Percentiles rank a stretch among this genome's conserved stretches.
Evolutionary conservation across 768 basidiomycete species (phyloP).

Genomic region (Cystobasidium onofrii): DNA sequence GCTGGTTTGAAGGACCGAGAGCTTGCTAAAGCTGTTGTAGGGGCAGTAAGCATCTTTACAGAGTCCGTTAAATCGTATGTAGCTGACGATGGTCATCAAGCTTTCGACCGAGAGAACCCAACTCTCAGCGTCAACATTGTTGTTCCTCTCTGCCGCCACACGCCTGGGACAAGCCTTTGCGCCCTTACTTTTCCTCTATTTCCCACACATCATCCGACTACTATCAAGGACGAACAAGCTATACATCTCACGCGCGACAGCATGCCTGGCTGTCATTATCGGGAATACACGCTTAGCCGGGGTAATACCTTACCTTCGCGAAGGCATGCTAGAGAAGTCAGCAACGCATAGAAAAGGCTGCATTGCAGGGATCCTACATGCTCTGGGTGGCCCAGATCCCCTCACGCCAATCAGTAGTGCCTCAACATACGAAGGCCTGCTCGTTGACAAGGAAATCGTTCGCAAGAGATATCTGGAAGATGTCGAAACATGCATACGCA

Average conservation of each 20-base stretch:
- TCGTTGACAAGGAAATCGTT: slow-evolving; percentile 18
- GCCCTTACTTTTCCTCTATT: slow-evolving; percentile 46
- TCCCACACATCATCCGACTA: slow-evolving; percentile 46
- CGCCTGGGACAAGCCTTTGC: slow-evolving; percentile 44
- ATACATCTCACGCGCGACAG: slow-evolving; percentile 46
- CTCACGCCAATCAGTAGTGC: background rate
- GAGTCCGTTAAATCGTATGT: background rate
- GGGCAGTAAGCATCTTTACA: slow-evolving; percentile 33
- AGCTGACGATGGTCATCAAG: background rate
- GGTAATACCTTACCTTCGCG: slow-evolving; percentile 42
- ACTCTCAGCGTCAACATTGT: slow-evolving; percentile 40
- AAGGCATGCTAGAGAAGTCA: slow-evolving; percentile 45
- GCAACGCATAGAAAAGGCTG: slow-evolving; percentile 41
- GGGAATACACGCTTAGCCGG: slow-evolving; percentile 45
- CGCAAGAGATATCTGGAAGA: slow-evolving; percentile 41
- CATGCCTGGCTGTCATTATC: slow-evolving; percentile 45
- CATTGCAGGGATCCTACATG: slow-evolving; percentile 16
- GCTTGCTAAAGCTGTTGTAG: slow-evolving; percentile 32
- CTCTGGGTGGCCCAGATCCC: background rate
- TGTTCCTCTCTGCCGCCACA: slow-evolving; percentile 47
- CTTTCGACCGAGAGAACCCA: slow-evolving; percentile 40
- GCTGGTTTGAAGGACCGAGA: slow-evolving; percentile 33
- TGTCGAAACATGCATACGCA: slow-evolving; percentile 45
- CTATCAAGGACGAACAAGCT: slow-evolving; percentile 49
- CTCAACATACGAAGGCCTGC: background rate